These are phyloP conservation scores for Teratosphaeria nubilosa DNA, from an alignment of 2,329 filamentous ascomycete species.

Conservation along the genomic window DNA sequence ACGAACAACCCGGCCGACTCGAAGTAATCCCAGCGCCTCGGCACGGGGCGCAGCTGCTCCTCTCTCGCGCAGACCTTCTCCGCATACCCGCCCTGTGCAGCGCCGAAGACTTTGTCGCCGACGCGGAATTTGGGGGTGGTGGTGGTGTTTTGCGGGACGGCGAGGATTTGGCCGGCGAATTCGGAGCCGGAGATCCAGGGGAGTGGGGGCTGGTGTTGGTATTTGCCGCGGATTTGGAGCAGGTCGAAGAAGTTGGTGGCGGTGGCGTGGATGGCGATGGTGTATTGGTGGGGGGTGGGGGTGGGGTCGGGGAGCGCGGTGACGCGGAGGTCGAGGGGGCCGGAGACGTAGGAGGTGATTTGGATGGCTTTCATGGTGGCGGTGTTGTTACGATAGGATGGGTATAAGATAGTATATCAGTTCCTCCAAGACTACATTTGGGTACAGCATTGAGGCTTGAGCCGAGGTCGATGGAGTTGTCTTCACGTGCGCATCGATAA, in stretches of 20 bases:
- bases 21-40: constrained; percentile 68
- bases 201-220: constrained; percentile 80
- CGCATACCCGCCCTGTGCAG: constrained; percentile 75
- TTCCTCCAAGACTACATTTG: too few relatives aligned
- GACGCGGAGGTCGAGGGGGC: constrained; percentile 68
- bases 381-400: neutral
- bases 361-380: constrained; percentile 57
- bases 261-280: constrained; percentile 75
- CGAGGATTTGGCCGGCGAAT: constrained; percentile 69
- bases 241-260: constrained; percentile 97
- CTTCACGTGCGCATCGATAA: neutral
- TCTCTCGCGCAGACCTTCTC: constrained; percentile 62
- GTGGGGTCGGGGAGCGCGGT: constrained; percentile 63
- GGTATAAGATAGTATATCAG: neutral
- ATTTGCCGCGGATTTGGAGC: constrained; percentile 89
- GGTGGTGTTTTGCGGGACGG: constrained; percentile 44
- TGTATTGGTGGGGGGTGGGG: constrained; percentile 64
- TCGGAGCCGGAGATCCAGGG: constrained; percentile 83
- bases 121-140: constrained; percentile 50
- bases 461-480: neutral
- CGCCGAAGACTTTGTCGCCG: constrained; percentile 79
- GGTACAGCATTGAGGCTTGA: neutral
- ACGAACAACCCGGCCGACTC: constrained; percentile 86
- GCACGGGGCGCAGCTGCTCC: constrained; percentile 59
- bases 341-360: constrained; percentile 38